Conservation (phyloP, 306 rosid species). For the Notholithocarpus densiflorus region DNA sequence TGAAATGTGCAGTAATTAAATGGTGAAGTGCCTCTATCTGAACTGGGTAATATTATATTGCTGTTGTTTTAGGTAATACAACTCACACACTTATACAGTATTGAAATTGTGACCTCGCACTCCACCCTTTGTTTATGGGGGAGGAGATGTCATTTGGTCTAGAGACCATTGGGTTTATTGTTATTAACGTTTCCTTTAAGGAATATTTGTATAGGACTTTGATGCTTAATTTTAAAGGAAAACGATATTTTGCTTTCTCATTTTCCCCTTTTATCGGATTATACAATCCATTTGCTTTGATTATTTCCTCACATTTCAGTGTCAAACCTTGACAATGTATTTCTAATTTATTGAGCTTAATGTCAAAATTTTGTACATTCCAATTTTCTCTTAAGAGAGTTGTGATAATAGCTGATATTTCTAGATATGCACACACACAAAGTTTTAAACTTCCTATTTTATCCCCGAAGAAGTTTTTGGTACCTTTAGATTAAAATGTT, state of each 20-base stretch:
- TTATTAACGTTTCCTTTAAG: not conserved
- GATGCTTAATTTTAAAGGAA: not conserved
- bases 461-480: no score
- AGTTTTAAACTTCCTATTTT: no score
- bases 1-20: not conserved
- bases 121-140: not conserved
- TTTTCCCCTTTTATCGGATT: no score
- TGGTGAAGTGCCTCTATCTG: not conserved
- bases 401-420: not conserved
- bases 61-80: not conserved
- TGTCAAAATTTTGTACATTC: not conserved
- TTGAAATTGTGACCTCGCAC: not conserved
- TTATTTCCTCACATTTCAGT: not conserved
- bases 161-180: not conserved
- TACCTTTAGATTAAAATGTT: no score
- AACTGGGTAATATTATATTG: not conserved
- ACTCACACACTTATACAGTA: not conserved
- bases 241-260: no score
- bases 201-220: not conserved
- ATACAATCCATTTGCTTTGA: not conserved
- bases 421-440: not conserved
- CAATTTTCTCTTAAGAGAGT: not conserved
- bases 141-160: not conserved
- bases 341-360: not conserved
- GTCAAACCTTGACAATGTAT: not conserved